Evolutionary conservation across 805 yeast species (phyloP), one percentile per base, ranked within the genome.

Genomic region (Candida silvicultrix): DNA sequence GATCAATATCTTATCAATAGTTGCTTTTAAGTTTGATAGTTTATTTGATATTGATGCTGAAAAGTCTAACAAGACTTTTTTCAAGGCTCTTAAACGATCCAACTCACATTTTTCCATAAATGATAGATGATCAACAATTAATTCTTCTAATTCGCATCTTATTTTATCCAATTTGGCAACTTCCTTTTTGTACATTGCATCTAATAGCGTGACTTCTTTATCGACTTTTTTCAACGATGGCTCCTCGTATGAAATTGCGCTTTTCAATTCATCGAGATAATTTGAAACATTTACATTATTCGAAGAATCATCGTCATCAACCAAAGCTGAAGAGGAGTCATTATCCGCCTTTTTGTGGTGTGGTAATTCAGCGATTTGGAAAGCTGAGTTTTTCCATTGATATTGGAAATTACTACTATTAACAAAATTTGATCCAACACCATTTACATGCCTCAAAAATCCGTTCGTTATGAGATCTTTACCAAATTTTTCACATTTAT

Each of bases 31-130:
- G 2, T 76, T 68, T 5, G 81, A 72, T 34, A 82, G 72, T 42
- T 76, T 79, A 56, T 79, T 80, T 34, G 87, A 74, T 32, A 85
- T 70, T 2, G 84, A 73, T 0, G 88, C 79, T 20, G 85, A 67
- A 54, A 85, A 85, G 60, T 87, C 95, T 44, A 79, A 71, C 11
- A 85, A 75, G 1, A 82, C 90, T 49, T 85, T 83, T 62, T 87
- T 86, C 49, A 88, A 67, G 0, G 94, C 94, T 51, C 75, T 73
- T 48, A 85, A 69, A 51, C 96, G 74, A 64, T 88, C 95, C 32
- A 77, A 63, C 65, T 88, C 96, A 66, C 94, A 87, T 55, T 81
- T 77, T 60, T 87, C 92, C 86, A 88, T 80, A 60, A 83, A 86
- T 20, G 81, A 65, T 43, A 83, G 68, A 58, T 85, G 90, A 53